Evolutionary conservation across 345 rosid species (phyloP).

Genomic region (Excoecaria cochinchinensis): DNA sequence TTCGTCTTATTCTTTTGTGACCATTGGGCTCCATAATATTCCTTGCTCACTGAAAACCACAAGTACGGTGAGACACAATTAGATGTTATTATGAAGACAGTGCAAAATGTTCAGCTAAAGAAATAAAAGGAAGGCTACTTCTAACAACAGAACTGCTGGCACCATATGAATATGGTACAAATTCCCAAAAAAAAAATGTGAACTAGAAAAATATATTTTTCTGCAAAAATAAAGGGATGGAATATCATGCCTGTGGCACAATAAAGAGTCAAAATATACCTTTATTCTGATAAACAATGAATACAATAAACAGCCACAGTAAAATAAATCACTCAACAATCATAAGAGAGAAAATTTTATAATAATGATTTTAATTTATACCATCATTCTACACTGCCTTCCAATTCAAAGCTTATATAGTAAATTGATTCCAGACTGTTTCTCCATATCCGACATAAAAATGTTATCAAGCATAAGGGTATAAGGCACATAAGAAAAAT

Average conservation of each 20-base stretch:
- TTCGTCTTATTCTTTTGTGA: constrained; percentile 50
- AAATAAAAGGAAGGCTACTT: not conserved
- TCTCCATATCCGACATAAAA: not conserved
- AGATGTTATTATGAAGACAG: not conserved
- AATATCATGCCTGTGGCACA: not conserved
- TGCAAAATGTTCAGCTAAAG: not conserved
- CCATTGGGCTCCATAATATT: constrained; percentile 60
- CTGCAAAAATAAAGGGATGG: not conserved
- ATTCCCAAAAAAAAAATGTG: too few relatives aligned
- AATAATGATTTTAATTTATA: not conserved
- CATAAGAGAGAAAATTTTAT: not conserved
- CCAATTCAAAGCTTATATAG: not conserved
- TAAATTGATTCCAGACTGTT: not conserved
- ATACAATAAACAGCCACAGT: not conserved
- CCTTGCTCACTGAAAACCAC: constrained; percentile 30
- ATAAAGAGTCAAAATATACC: not conserved
- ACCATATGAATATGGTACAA: not conserved
- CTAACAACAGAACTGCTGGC: not conserved
- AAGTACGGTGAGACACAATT: not conserved
- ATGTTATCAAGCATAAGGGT: not conserved
- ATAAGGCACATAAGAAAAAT: not conserved
- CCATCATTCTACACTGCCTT: not conserved
- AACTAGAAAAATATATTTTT: not conserved
- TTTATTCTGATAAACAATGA: not conserved
- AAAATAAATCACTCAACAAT: not conserved